Conservation (phyloP, 192 early-diverging fungal species). For the Entomortierella chlamydospora region DNA sequence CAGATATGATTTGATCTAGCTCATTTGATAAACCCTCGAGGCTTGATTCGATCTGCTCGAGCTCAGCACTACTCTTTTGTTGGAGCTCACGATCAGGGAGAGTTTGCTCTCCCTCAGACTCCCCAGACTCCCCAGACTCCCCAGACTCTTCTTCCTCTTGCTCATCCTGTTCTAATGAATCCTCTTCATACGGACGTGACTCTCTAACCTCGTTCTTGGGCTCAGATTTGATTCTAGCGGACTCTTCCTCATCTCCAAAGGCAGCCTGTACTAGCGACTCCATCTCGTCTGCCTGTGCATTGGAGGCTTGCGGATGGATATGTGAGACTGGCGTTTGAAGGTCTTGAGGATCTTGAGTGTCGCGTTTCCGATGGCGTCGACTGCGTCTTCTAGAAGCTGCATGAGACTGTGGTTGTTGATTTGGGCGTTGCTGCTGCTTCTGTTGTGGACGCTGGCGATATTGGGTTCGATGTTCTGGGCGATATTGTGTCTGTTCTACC, state of each 20-base stretch:
- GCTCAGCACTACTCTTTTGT: constrained; percentile 21
- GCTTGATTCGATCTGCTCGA: constrained; percentile 11
- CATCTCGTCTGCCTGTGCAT: background rate
- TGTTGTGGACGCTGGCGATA: background rate
- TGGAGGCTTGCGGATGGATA: background rate
- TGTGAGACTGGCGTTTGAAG: background rate
- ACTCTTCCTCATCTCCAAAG: background rate
- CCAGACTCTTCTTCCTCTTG: constrained; percentile 5
- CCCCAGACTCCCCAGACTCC: background rate
- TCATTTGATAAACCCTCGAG: constrained; percentile 14
- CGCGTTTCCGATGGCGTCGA: constrained; percentile 1
- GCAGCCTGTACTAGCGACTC: background rate
- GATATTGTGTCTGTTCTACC: background rate
- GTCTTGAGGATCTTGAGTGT: background rate
- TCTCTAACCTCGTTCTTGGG: background rate
- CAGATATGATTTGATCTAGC: constrained; percentile 20
- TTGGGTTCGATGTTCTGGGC: background rate
- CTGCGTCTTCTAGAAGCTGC: background rate
- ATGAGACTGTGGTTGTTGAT: background rate
- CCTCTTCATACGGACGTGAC: no score
- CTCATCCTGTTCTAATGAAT: background rate
- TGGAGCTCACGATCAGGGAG: constrained; percentile 7
- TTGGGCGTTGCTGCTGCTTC: background rate
- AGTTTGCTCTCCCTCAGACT: constrained; percentile 10
- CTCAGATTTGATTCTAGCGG: background rate